Evolutionary conservation across 345 rosid species (phyloP), one percentile per base, ranked within the genome.

Genomic region (Linum tenue): DNA sequence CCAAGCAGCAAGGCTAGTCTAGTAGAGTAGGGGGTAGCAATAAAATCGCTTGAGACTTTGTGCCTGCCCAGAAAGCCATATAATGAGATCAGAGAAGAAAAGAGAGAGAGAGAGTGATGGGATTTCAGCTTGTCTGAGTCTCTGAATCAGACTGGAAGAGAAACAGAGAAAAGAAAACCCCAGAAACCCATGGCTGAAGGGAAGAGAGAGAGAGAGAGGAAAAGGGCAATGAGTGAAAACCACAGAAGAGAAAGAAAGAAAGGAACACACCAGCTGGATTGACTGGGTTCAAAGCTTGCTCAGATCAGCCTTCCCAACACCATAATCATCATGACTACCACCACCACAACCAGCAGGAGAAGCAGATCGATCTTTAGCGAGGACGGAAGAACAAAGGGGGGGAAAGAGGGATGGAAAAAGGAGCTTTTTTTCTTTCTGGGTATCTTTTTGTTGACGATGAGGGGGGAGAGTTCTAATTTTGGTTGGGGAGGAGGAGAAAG

Each of bases 391-490:
- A 22, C 31, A 65, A 15, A 55, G 67, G 67, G 55, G 67, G 55
- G 3, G 60, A 56, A 50, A 15, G 61, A 53, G 57, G 31, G 40
- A 59, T 67, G 59, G 61, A 53, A 80, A 22, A 22, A 22, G 31
- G 31, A 22, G 31, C 31, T 22, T 22, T 22, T 22, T 22, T 22
- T 22, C 31, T 22, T 22, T 22, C 31, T 10, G 64, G 63, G 55
- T 8, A 63, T 41, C 61, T 4, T 65, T 56, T 60, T 22, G 39
- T 57, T 22, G 31, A 22, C 31, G 31, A 22, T 22, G 31, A 22
- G 31, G 31, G n/a, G n/a, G 39, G 12, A 15, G 31, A 38, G 53
- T 40, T 60, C 3, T 22, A 62, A 69, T 14, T 53, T 43, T 67
- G 1, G 63, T 2, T 39, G 38, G 42, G 16, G 12, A 14, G 59